Percentiles rank a stretch among this genome's conserved stretches.
These are phyloP conservation scores for Prototheca cutis DNA, from an alignment of 163 green algal genomes.

Conservation along the genomic window DNA sequence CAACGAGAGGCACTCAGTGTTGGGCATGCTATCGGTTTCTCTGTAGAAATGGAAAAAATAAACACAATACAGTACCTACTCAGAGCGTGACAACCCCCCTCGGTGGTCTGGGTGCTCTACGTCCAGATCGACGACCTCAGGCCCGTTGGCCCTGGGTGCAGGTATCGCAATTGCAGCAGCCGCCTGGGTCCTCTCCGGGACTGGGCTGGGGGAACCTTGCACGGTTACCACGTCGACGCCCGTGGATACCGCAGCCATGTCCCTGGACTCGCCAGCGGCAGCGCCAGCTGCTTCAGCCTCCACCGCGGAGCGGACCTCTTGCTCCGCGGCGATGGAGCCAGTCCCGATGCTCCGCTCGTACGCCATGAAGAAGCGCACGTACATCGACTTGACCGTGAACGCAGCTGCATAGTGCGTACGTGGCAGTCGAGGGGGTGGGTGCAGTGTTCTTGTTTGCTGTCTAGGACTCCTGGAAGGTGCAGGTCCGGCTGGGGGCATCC, in stretches of 20 bases:
- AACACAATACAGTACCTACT: neutral
- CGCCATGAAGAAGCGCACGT: constrained; percentile 3
- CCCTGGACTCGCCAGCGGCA: too few species aligned
- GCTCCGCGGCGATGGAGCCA: neutral
- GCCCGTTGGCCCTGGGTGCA: neutral
- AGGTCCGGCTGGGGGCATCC: neutral
- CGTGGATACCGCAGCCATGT: too few species aligned
- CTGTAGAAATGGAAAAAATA: neutral
- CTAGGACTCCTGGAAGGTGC: neutral
- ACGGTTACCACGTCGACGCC: too few species aligned
- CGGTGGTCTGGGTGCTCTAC: neutral
- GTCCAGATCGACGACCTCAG: neutral
- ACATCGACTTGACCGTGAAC: neutral
- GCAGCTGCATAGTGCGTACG: too few species aligned
- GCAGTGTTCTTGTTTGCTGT: neutral
- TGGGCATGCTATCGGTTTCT: too few species aligned
- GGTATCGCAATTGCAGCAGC: too few species aligned
- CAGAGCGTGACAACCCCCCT: neutral
- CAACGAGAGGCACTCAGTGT: too few species aligned
- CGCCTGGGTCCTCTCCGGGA: neutral
- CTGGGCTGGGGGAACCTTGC: neutral
- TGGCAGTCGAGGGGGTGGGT: neutral
- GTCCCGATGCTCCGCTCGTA: neutral
- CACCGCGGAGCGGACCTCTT: too few species aligned
- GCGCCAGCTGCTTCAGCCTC: neutral